phyloP scores from a whole-genome alignment of 2,329 filamentous ascomycete species.

The Emmonsia crescens region DNA sequence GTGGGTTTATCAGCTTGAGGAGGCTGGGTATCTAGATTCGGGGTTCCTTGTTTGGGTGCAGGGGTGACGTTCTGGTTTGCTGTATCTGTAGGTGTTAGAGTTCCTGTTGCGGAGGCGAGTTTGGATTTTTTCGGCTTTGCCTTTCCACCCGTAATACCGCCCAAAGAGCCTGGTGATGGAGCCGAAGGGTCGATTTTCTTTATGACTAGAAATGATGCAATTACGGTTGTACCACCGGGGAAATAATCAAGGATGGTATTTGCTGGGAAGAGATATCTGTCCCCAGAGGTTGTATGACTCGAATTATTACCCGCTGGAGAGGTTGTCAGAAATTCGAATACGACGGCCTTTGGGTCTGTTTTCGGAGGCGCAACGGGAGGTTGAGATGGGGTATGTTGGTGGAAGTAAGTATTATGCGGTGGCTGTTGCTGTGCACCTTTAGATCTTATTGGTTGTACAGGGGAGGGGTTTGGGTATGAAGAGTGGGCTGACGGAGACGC shows the following conservation, averaged over 20 bases:
- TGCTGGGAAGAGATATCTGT: conserved; percentile 40
- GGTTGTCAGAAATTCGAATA: conserved; percentile 38
- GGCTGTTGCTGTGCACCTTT: conserved; percentile 26
- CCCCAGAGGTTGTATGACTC: conserved; percentile 32
- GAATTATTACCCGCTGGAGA: conserved; percentile 30
- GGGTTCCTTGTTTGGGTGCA: conserved; percentile 11
- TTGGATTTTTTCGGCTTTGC: conserved; percentile 29
- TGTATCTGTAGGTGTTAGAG: conserved; percentile 15
- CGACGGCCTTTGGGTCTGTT: conserved; percentile 35
- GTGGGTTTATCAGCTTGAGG: conserved; percentile 4
- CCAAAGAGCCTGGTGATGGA: conserved; percentile 14
- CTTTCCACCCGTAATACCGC: conserved; percentile 21
- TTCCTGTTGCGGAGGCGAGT: conserved; percentile 11
- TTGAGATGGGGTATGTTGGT: conserved; percentile 19
- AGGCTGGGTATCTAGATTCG: conserved; percentile 14
- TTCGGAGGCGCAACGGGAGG: conserved; percentile 23
- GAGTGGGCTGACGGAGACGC: conserved; percentile 18
- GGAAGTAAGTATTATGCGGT: conserved; percentile 20
- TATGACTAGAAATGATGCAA: conserved; percentile 39
- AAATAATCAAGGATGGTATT: conserved; percentile 39
- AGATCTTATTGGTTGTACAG: conserved; percentile 26
- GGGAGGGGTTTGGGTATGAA: conserved; percentile 22
- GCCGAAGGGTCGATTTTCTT: conserved; percentile 32
- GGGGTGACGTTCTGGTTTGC: conserved; percentile 4
- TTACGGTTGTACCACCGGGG: conserved; percentile 34